Evolutionary conservation across 2,329 filamentous ascomycete species (phyloP).

Genomic region (Calonectria honghensis): DNA sequence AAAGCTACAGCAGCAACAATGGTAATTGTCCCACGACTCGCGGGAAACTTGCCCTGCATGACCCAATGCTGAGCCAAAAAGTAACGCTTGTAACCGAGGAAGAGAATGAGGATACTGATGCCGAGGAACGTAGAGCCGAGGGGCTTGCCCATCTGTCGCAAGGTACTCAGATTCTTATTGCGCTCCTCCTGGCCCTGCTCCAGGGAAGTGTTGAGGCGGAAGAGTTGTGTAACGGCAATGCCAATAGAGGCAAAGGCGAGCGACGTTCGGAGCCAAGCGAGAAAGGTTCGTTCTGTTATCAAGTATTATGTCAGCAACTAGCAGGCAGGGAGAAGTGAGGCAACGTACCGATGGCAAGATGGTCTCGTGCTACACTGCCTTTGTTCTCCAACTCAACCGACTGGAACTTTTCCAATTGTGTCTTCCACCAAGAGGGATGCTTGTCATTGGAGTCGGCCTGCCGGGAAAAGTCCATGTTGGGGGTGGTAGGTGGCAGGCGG

Average conservation of each 20-base stretch:
- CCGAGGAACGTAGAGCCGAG: slow-evolving; percentile 85
- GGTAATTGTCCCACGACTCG: slow-evolving; percentile 84
- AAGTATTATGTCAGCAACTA: slow-evolving; percentile 30
- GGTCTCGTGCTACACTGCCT: slow-evolving; percentile 87
- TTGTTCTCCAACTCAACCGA: slow-evolving; percentile 89
- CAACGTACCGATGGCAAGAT: slow-evolving; percentile 82
- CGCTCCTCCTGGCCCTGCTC: slow-evolving; percentile 56
- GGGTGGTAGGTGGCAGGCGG: slow-evolving; percentile 23
- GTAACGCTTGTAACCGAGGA: slow-evolving; percentile 86
- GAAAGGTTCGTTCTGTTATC: slow-evolving; percentile 83
- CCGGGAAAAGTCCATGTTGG: slow-evolving; percentile 42
- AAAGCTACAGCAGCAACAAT: slow-evolving; percentile 80
- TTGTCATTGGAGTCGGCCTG: slow-evolving; percentile 50
- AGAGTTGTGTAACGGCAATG: slow-evolving; percentile 88
- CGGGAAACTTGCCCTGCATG: slow-evolving; percentile 86
- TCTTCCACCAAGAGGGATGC: slow-evolving; percentile 69
- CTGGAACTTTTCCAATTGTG: slow-evolving; percentile 68
- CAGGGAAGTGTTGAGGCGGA: slow-evolving; percentile 85
- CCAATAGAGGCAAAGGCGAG: slow-evolving; percentile 89
- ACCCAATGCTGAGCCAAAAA: slow-evolving; percentile 88
- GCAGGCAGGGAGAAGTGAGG: background rate
- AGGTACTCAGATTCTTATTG: slow-evolving; percentile 62
- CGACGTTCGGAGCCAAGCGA: slow-evolving; percentile 89
- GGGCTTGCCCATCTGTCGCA: slow-evolving; percentile 82
- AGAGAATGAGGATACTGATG: slow-evolving; percentile 83